phyloP scores from a whole-genome alignment of 1,284 basidiomycete species.

The Puccinia sorghi region DNA sequence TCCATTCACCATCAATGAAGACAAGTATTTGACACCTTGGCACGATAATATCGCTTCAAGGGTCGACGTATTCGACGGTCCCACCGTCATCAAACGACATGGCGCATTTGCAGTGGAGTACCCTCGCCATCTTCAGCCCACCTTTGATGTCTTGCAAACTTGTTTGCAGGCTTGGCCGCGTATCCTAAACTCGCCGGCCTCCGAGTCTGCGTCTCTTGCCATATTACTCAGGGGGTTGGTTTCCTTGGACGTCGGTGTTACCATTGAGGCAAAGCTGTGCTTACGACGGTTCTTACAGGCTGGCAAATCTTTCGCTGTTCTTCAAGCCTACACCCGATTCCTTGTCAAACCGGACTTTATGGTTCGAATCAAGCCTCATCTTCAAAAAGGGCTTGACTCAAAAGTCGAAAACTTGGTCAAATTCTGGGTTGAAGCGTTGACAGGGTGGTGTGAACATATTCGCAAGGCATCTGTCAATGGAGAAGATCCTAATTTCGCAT shows the following conservation, averaged over 20 bases:
- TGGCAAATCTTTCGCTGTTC: constrained; percentile 43
- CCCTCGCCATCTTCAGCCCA: constrained; percentile 66
- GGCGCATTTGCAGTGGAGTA: constrained; percentile 71
- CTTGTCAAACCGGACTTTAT: constrained; percentile 46
- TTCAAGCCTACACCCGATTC: constrained; percentile 47
- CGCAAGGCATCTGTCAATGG: constrained; percentile 23
- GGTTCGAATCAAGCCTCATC: constrained; percentile 33
- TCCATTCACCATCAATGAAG: constrained; percentile 37
- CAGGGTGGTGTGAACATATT: constrained; percentile 46
- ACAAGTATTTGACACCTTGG: constrained; percentile 42
- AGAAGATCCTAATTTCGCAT: constrained; percentile 16
- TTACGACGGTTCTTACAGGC: constrained; percentile 42
- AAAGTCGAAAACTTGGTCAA: constrained; percentile 45
- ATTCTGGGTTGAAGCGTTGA: constrained; percentile 47
- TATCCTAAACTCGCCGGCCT: constrained; percentile 63
- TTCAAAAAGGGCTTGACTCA: constrained; percentile 42
- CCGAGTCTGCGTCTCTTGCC: constrained; percentile 69
- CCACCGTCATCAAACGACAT: constrained; percentile 59
- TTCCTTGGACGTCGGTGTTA: constrained; percentile 73
- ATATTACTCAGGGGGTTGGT: constrained; percentile 78
- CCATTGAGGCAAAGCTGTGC: constrained; percentile 40
- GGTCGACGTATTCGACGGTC: constrained; percentile 23
- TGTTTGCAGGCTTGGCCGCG: constrained; percentile 85
- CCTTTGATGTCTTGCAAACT: constrained; percentile 73
- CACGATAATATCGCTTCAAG: constrained; percentile 34